phyloP scores from a whole-genome alignment of 192 early-diverging fungal species.

The Phycomyces nitens region DNA sequence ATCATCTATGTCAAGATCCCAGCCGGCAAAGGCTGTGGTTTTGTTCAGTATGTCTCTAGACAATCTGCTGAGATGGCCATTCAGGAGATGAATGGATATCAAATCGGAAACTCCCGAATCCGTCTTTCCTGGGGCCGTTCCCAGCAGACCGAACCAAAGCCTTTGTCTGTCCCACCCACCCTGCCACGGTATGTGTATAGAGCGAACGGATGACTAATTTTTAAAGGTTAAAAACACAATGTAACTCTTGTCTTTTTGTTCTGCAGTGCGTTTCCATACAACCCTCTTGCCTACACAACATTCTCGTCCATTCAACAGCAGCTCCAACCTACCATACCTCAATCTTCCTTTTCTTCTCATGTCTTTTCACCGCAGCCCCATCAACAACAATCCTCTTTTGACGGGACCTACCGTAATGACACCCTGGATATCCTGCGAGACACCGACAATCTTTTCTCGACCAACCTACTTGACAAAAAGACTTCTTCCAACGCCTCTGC shows the following conservation, averaged over 20 bases:
- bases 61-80: constrained; percentile 88
- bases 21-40: constrained; percentile 91
- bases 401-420: constrained; percentile 3
- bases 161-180: background rate
- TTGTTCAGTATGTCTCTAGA: constrained; percentile 86
- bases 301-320: constrained; percentile 10
- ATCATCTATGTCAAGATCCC: constrained; percentile 95
- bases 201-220: too few species aligned
- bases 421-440: constrained; percentile 5
- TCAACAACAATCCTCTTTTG: constrained; percentile 4
- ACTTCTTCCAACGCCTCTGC: background rate
- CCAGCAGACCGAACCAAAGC: constrained; percentile 36
- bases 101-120: constrained; percentile 67
- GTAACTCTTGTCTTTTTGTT: too few species aligned
- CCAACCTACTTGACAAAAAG: background rate
- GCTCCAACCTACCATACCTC: background rate
- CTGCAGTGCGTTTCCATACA: background rate
- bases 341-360: background rate
- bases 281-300: constrained; percentile 7
- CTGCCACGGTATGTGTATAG: constrained; percentile 4
- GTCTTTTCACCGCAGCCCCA: constrained; percentile 17
- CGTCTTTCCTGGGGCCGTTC: constrained; percentile 57
- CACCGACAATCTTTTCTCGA: constrained; percentile 5
- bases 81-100: constrained; percentile 82
- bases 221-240: too few species aligned